Evolutionary conservation across 208 protist genomes (phyloP), one percentile per base, ranked within the genome.

Genomic region (Blastocrithidia nonstop): DNA sequence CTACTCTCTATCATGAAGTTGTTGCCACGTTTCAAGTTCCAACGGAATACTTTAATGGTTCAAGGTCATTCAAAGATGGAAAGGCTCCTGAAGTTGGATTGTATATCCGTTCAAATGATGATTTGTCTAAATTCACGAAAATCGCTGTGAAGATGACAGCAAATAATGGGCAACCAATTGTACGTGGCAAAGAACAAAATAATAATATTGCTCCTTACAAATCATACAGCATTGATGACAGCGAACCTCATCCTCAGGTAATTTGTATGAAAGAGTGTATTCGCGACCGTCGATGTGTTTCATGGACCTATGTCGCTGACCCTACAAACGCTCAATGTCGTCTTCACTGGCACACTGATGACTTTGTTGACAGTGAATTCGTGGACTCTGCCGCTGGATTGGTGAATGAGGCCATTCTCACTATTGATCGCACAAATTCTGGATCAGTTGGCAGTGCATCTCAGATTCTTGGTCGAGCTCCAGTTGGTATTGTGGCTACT

Each of bases 1-100:
- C 45, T 51, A 69, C 61, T 4, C 48, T n/a, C 36, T 50, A 65
- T 31, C 61, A 66, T 25, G 61, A 74, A 42, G 70, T 74, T 24
- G 28, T 69, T 27, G 66, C 45, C 37, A 53, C 29, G 38, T 74
- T 74, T 50, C 33, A 23, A 20, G 64, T 19, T 52, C 47, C 26
- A 46, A 50, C 54, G 31, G 38, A 21, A 5, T 37, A 38, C 11
- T 72, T 72, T 27, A n/a, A 50, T 23, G 42, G 39, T 22, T 42
- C 43, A 26, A 32, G 20, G 7, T 41, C 31, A 37, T 67, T 65
- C 48, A 51, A 50, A 2, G 50, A 23, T 0, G 50, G 21, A 16
- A 45, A 17, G 2, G 65, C 54, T 15, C 60, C 66, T 0, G 66
- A 73, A 57, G 42, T 68, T 21, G 59, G 66, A 9, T 32, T 73